Conservation (phyloP, 2,329 filamentous ascomycete genomes). For the Alternaria sp. region DNA sequence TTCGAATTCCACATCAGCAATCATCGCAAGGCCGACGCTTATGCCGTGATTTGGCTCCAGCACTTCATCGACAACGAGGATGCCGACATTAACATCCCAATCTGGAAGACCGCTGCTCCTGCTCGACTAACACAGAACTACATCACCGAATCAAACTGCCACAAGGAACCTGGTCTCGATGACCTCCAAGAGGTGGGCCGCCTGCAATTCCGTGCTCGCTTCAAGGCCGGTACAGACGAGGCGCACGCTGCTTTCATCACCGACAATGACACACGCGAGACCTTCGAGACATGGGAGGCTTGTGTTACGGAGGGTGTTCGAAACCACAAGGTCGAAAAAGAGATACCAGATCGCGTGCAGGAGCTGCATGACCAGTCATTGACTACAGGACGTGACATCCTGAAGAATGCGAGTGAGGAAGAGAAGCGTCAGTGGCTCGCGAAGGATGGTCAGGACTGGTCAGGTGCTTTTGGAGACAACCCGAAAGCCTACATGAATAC, state of each 20-base stretch:
- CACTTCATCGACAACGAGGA: conserved; percentile 83
- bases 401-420: conserved; percentile 73
- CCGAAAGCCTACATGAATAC: conserved; percentile 66
- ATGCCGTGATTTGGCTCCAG: conserved; percentile 84
- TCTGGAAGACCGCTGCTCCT: conserved; percentile 82
- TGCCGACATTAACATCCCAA: conserved; percentile 80
- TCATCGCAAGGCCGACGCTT: conserved; percentile 74
- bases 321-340: conserved; percentile 69
- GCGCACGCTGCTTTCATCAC: conserved; percentile 83
- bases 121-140: conserved; percentile 87
- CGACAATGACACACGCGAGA: conserved; percentile 89
- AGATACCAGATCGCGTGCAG: conserved; percentile 75
- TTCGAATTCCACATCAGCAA: conserved; percentile 79
- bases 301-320: conserved; percentile 88
- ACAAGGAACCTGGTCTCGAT: conserved; percentile 72
- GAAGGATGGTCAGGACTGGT: conserved; percentile 85
- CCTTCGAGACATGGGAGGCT: conserved; percentile 92
- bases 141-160: conserved; percentile 79
- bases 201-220: conserved; percentile 77
- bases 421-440: conserved; percentile 80
- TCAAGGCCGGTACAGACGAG: conserved; percentile 89
- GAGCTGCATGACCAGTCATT: conserved; percentile 82
- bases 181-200: conserved; percentile 81
- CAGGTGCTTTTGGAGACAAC: conserved; percentile 81
- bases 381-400: conserved; percentile 78